These are phyloP conservation scores for Mycena vulgaris DNA, from an alignment of 768 basidiomycete species.

Conservation along the genomic window DNA sequence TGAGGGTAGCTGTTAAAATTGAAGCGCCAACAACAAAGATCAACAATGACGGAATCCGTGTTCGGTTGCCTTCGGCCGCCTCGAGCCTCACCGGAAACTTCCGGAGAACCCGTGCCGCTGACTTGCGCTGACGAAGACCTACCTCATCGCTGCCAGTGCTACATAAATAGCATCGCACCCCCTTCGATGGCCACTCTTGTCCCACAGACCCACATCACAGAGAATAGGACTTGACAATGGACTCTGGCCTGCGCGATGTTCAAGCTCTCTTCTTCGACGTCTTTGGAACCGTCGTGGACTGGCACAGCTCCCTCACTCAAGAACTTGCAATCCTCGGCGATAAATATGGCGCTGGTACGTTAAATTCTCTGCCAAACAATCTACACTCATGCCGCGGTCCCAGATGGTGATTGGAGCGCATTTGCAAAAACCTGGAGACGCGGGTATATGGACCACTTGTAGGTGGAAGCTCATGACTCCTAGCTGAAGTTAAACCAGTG, in stretches of 20 bases:
- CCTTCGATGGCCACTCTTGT: background rate
- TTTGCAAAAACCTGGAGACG: constrained; percentile 73
- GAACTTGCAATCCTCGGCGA: constrained; percentile 50
- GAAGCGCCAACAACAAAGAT: too few relatives aligned
- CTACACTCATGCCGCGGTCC: background rate
- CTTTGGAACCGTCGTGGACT: constrained; percentile 68
- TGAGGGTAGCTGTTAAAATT: background rate
- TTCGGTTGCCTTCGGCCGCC: too few relatives aligned
- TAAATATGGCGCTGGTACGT: constrained; percentile 46
- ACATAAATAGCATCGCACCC: background rate
- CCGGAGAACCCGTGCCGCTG: background rate
- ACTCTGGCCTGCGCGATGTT: constrained; percentile 41
- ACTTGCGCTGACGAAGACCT: constrained; percentile 1
- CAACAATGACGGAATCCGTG: constrained; percentile 8
- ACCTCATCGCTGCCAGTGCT: background rate
- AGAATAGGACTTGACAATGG: background rate
- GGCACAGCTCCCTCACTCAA: constrained; percentile 51
- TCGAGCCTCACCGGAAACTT: too few relatives aligned
- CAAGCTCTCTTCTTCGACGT: constrained; percentile 65
- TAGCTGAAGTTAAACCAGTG: background rate
- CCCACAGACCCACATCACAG: background rate
- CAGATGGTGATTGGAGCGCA: constrained; percentile 56
- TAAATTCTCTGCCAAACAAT: background rate
- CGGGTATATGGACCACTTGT: constrained; percentile 66
- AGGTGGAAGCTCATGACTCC: constrained; percentile 23